Conservation (phyloP, 2,329 filamentous ascomycete genomes). For the Exophiala bonariae region DNA sequence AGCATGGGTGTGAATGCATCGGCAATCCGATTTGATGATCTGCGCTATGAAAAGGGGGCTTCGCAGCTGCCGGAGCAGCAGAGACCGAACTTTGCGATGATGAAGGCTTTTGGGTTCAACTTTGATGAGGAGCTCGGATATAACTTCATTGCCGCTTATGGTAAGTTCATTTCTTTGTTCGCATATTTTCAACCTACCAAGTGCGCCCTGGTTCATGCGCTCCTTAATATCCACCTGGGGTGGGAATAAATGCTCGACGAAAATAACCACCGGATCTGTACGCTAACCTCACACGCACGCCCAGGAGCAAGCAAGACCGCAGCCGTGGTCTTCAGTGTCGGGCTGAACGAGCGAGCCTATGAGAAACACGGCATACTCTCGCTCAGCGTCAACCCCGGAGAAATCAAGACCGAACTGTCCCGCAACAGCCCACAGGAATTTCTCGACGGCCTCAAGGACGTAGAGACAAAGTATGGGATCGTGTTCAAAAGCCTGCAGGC, state of each 20-base stretch:
- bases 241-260: too few relatives aligned
- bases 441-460: conserved; percentile 6
- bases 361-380: conserved; percentile 35
- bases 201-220: too few relatives aligned
- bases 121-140: conserved; percentile 27
- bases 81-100: conserved; percentile 5
- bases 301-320: conserved; percentile 41
- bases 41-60: conserved; percentile 32
- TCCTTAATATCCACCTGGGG: too few relatives aligned
- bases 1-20: conserved; percentile 28
- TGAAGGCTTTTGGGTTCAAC: not conserved
- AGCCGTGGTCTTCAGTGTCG: conserved; percentile 46
- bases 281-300: too few relatives aligned
- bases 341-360: conserved; percentile 32
- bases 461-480: not conserved
- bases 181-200: too few relatives aligned
- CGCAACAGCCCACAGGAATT: conserved; percentile 28
- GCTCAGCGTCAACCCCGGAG: conserved; percentile 44
- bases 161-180: conserved; percentile 28
- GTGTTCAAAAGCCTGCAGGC: conserved; percentile 39
- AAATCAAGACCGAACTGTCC: conserved; percentile 12
- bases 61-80: conserved; percentile 23
- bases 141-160: conserved; percentile 42
- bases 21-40: conserved; percentile 35
- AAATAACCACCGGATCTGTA: too few relatives aligned